phyloP scores from a whole-genome alignment of 352 stramenopile species.

The Globisporangium okanoganense region DNA sequence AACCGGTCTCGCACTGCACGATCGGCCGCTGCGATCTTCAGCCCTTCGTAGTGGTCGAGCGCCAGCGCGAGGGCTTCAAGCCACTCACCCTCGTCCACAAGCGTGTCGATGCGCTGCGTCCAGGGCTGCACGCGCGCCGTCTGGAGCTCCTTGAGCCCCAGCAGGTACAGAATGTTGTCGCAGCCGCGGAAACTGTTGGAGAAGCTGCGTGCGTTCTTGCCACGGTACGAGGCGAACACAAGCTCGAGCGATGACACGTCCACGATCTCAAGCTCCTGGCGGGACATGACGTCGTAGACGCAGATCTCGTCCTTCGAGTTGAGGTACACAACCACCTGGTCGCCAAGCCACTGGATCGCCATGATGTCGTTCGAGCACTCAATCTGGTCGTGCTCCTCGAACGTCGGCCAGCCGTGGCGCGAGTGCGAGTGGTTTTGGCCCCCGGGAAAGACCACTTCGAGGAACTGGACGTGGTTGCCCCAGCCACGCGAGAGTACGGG shows the following conservation, averaged over 20 bases:
- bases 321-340: slow-evolving; percentile 94
- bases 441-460: slow-evolving; percentile 84
- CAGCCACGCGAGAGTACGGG: slow-evolving; percentile 92
- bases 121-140: slow-evolving; percentile 90
- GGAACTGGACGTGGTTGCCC: slow-evolving; percentile 92
- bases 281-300: slow-evolving; percentile 95
- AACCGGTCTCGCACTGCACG: slow-evolving; percentile 82
- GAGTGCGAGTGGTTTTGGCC: slow-evolving; percentile 68
- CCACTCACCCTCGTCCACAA: slow-evolving; percentile 96
- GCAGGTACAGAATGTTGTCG: slow-evolving; percentile 91
- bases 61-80: slow-evolving; percentile 95
- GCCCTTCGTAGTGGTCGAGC: slow-evolving; percentile 94
- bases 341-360: slow-evolving; percentile 94
- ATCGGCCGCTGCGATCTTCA: slow-evolving; percentile 78
- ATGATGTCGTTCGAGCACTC: slow-evolving; percentile 87
- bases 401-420: slow-evolving; percentile 91
- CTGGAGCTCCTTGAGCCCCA: slow-evolving; percentile 92
- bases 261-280: slow-evolving; percentile 93
- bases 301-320: slow-evolving; percentile 95
- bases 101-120: slow-evolving; percentile 90
- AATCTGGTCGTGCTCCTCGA: slow-evolving; percentile 93
- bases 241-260: slow-evolving; percentile 92
- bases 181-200: slow-evolving; percentile 90
- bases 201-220: slow-evolving; percentile 77
- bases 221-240: slow-evolving; percentile 91